A percentile compares a stretch with the other conserved stretches of the same genome.
Conservation (phyloP, 176 grass and related monocot species). For the Paspalum vaginatum region DNA sequence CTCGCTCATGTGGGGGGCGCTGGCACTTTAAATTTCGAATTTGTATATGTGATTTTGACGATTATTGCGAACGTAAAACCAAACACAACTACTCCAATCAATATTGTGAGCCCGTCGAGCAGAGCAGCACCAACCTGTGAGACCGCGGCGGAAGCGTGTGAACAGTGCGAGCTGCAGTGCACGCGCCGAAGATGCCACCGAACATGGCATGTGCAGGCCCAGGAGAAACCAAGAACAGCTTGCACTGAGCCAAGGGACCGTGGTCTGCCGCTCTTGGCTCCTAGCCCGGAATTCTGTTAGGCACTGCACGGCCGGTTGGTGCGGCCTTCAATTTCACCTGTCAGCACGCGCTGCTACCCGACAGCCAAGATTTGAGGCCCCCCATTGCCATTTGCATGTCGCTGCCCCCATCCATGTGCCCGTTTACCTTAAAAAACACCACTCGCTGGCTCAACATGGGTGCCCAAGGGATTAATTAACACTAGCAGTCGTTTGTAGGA, state of each 20-base stretch:
- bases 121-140: not conserved
- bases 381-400: too few species aligned
- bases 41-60: too few species aligned
- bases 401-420: not conserved
- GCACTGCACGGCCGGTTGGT: constrained; percentile 20
- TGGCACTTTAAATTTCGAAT: too few species aligned
- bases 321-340: constrained; percentile 28
- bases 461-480: not conserved
- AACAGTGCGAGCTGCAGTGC: not conserved
- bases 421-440: not conserved
- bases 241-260: constrained; percentile 1
- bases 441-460: not conserved
- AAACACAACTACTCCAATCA: too few species aligned
- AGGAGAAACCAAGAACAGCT: constrained; percentile 23
- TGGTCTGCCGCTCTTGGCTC: constrained; percentile 9
- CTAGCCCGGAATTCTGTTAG: constrained; percentile 1
- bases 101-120: too few species aligned
- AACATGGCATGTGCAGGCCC: constrained; percentile 27
- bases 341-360: not conserved
- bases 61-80: too few species aligned
- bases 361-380: not conserved
- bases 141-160: not conserved
- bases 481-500: not conserved
- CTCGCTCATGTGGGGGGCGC: too few species aligned
- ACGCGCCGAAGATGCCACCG: not conserved